A percentile compares a stretch with the other conserved stretches of the same genome.
Conservation (phyloP, 495 filamentous ascomycete genomes). For the Penicillium roqueforti region DNA sequence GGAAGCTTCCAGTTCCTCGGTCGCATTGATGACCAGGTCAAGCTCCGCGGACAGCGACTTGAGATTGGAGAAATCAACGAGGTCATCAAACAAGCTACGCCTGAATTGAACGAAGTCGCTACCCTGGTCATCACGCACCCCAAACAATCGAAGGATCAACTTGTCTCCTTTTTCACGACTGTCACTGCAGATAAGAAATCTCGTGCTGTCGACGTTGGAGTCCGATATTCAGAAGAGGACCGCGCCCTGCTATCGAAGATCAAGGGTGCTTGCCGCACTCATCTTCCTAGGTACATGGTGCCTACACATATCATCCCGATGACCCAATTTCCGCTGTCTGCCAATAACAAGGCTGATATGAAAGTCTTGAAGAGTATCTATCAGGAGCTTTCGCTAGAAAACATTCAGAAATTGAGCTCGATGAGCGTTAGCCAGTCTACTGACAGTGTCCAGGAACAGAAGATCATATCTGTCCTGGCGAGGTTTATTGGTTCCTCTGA, state of each 20-base stretch:
- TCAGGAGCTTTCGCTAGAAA: slow-evolving; percentile 44
- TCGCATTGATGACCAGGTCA: slow-evolving; percentile 72
- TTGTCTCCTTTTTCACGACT: slow-evolving; percentile 37
- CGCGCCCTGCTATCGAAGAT: slow-evolving; percentile 20
- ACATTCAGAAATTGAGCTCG: slow-evolving; percentile 53
- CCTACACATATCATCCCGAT: slow-evolving; percentile 47
- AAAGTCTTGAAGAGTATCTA: slow-evolving; percentile 52
- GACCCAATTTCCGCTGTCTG: slow-evolving; percentile 37
- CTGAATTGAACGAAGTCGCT: slow-evolving; percentile 33
- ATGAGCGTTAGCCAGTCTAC: slow-evolving; percentile 29
- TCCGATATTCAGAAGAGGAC: slow-evolving; percentile 13
- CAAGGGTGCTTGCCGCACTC: slow-evolving; percentile 35
- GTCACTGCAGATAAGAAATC: slow-evolving; percentile 13
- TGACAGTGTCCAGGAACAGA: slow-evolving; percentile 34
- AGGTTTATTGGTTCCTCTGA: slow-evolving; percentile 41
- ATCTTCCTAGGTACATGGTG: slow-evolving; percentile 52
- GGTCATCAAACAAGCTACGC: slow-evolving; percentile 40
- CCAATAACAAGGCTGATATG: slow-evolving; percentile 47
- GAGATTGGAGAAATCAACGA: slow-evolving; percentile 73
- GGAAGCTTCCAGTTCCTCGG: slow-evolving; percentile 62
- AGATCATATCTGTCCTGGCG: slow-evolving; percentile 50
- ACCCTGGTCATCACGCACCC: slow-evolving; percentile 43
- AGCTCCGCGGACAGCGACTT: slow-evolving; percentile 71
- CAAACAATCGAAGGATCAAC: slow-evolving; percentile 38
- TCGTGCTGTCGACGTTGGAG: slow-evolving; percentile 11